A percentile compares a stretch with the other conserved stretches of the same genome.
phyloP scores from a whole-genome alignment of 2,329 filamentous ascomycete species.

The Trichoderma arundinaceum region DNA sequence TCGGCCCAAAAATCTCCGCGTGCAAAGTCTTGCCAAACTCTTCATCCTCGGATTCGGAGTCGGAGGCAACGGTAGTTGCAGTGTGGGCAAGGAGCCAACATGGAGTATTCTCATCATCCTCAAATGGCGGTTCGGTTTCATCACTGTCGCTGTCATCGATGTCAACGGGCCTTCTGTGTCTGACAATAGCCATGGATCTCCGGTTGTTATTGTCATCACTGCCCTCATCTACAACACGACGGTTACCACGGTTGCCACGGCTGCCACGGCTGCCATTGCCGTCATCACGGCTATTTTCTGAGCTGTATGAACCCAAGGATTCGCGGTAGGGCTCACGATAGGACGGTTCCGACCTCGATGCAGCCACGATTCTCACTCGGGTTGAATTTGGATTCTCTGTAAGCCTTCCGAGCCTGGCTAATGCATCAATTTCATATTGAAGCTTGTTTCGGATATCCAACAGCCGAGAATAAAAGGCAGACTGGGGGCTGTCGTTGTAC shows the following conservation, averaged over 20 bases:
- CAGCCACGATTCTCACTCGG: neutral
- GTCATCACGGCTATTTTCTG: neutral
- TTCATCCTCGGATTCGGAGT: neutral
- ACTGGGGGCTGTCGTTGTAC: neutral
- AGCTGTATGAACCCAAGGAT: neutral
- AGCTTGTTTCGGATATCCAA: neutral
- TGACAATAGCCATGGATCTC: neutral
- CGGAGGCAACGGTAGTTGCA: neutral
- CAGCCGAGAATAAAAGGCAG: neutral
- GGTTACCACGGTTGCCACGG: neutral
- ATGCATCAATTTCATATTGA: neutral
- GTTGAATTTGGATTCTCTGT: neutral
- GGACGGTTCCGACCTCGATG: neutral
- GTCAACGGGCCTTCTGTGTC: neutral
- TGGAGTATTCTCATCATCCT: neutral
- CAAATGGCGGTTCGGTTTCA: neutral
- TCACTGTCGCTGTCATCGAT: neutral
- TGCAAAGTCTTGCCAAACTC: neutral
- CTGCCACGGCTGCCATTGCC: neutral
- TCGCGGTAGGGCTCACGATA: neutral
- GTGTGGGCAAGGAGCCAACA: neutral
- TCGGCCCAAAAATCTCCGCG: neutral
- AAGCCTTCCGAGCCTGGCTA: neutral
- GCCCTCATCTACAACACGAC: neutral
- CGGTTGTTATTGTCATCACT: neutral